Evolutionary conservation across 1,284 basidiomycete genomes (phyloP), one percentile per base, ranked within the genome.

Genomic region (Rhodotorula mucilaginosa): DNA sequence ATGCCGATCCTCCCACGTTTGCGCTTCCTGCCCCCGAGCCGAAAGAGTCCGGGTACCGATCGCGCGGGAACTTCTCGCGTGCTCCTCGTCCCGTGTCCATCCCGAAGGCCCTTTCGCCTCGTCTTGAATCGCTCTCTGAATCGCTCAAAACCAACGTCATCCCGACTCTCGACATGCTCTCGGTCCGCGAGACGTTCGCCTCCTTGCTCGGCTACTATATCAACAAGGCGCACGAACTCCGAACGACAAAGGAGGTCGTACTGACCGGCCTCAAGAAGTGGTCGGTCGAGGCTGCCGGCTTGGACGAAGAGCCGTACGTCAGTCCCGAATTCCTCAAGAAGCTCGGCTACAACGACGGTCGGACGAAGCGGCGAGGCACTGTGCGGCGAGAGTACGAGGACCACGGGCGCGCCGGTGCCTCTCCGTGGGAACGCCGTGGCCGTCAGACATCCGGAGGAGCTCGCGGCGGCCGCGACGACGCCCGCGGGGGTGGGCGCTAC

Each of bases 171-270:
- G 87, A 90, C 77, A 81, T 83, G 49, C 84, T 85, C 8, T 86
- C 87, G 0, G 79, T 92, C 64, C 81, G 83, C 58, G 88, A 90
- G 75, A 87, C 89, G 2, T 89, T 92, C 79, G 83, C 85, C 34
- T 88, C 89, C 13, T 80, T 90, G 65, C 81, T 94, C 19, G 93
- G 93, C 0, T 95, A 88, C 83, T 95, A 94, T 82, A 75, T 88
- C 61, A 80, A 84, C 62, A 87, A 87, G 77, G 69, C 82, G 0
- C 79, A 79, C 12, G 84, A 88, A 39, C 77, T 93, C 63, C 84
- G 87, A 34, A 78, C 85, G 3, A 78, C 73, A 3, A 84, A 83
- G 69, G 74, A 79, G 5, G 83, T 82, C n/a, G 81, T 92, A 63
- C 74, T 90, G 29, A 82, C 87, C 49, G 89, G 88, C 13, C 81